phyloP scores from a whole-genome alignment of 1,284 basidiomycete genomes.

The Athelia sp. region DNA sequence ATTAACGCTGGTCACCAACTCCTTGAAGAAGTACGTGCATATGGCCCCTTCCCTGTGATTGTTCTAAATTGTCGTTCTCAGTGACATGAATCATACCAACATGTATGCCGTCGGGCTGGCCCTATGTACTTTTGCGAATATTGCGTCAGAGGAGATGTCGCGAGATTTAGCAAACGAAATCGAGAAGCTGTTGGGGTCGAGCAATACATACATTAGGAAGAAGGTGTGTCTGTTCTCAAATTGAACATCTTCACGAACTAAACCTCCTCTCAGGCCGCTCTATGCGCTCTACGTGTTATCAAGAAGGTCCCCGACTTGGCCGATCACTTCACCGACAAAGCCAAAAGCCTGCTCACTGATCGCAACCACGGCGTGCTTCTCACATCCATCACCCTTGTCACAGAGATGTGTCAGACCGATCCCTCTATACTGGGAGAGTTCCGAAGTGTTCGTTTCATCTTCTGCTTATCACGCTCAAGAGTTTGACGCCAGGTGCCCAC shows the following conservation, averaged over 20 bases:
- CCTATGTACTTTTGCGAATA: slow-evolving; percentile 98
- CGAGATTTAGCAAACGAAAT: slow-evolving; percentile 96
- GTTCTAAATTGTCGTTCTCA: slow-evolving; percentile 26
- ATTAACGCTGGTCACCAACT: slow-evolving; percentile 96
- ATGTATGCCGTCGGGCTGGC: slow-evolving; percentile 99
- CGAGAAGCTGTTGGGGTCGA: slow-evolving; percentile 95
- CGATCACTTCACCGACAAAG: slow-evolving; percentile 88
- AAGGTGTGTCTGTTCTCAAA: slow-evolving; percentile 56
- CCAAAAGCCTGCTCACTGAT: slow-evolving; percentile 90
- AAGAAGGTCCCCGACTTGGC: slow-evolving; percentile 96
- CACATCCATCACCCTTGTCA: slow-evolving; percentile 90
- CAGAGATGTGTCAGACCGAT: slow-evolving; percentile 90
- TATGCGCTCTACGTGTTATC: slow-evolving; percentile 95
- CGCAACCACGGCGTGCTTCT: slow-evolving; percentile 96
- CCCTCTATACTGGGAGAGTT: slow-evolving; percentile 77
- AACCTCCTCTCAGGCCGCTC: slow-evolving; percentile 65
- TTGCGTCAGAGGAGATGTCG: slow-evolving; percentile 98
- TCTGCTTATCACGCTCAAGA: slow-evolving; percentile 5
- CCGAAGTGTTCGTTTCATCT: slow-evolving; percentile 58
- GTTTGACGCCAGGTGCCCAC: slow-evolving; percentile 6
- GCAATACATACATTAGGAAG: slow-evolving; percentile 98
- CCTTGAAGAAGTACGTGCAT: slow-evolving; percentile 88
- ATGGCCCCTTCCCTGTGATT: not conserved
- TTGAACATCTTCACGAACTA: slow-evolving; percentile 5
- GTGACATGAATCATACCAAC: slow-evolving; percentile 99